A percentile compares a stretch with the other conserved stretches of the same genome.
Conservation (phyloP, 2,329 filamentous ascomycete species). For the Aaosphaeria arxii region DNA sequence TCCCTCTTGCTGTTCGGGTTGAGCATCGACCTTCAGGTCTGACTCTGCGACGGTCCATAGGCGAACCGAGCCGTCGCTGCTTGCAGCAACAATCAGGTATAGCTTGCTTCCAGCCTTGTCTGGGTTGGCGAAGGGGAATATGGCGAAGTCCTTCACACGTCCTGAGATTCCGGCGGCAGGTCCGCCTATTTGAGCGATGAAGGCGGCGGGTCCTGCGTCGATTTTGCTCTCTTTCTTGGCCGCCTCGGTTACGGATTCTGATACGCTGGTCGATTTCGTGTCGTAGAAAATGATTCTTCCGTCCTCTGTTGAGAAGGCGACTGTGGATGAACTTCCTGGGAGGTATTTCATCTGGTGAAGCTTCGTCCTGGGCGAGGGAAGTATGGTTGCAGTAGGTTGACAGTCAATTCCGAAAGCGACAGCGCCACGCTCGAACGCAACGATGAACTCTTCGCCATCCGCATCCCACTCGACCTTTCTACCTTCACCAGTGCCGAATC, state of each 20-base stretch:
- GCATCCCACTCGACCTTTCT: slow-evolving; percentile 77
- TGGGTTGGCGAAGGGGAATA: slow-evolving; percentile 48
- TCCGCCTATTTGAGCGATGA: slow-evolving; percentile 77
- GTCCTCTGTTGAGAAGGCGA: slow-evolving; percentile 86
- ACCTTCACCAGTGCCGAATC: slow-evolving; percentile 77
- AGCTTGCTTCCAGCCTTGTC: slow-evolving; percentile 6
- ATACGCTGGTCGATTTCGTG: slow-evolving; percentile 56
- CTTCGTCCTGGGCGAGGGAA: slow-evolving; percentile 69
- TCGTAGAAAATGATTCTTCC: slow-evolving; percentile 82
- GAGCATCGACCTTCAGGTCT: slow-evolving; percentile 17
- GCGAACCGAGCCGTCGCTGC: slow-evolving; percentile 83
- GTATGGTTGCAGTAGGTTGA: slow-evolving; percentile 70
- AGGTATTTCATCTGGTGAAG: slow-evolving; percentile 80
- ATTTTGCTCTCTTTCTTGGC: slow-evolving; percentile 31
- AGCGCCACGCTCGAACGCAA: slow-evolving; percentile 82
- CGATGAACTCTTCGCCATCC: slow-evolving; percentile 77
- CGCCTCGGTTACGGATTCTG: slow-evolving; percentile 2
- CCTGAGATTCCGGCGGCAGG: slow-evolving; percentile 62
- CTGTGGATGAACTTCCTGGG: slow-evolving; percentile 52
- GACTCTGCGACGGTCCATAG: slow-evolving; percentile 62
- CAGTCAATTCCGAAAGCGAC: slow-evolving; percentile 88
- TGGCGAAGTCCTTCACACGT: slow-evolving; percentile 85
- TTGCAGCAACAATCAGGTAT: slow-evolving; percentile 64
- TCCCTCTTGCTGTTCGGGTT: neutral
- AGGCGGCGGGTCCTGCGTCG: slow-evolving; percentile 54